Percentiles rank a stretch among this genome's conserved stretches.
These are phyloP conservation scores for Emmonsiellopsis sp. DNA, from an alignment of 2,329 filamentous ascomycete species.

Conservation along the genomic window DNA sequence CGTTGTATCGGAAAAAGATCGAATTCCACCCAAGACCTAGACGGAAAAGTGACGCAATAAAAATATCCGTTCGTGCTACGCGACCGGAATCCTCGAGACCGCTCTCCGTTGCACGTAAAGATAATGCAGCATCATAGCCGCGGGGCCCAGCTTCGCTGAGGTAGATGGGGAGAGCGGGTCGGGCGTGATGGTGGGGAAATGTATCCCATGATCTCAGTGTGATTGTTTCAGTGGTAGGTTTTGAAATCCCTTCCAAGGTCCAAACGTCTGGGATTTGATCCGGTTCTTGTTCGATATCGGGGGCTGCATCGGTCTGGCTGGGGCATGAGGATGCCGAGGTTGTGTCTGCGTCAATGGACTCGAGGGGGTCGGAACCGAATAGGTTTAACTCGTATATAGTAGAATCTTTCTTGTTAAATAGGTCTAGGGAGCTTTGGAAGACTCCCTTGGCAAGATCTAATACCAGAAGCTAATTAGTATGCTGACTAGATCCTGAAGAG, in stretches of 20 bases:
- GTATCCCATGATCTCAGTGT: slow-evolving; percentile 34
- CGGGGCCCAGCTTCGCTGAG: slow-evolving; percentile 35
- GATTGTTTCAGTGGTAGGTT: slow-evolving; percentile 7
- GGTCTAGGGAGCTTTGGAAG: slow-evolving; percentile 16
- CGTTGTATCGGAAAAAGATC: slow-evolving; percentile 34
- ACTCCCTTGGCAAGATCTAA: slow-evolving; percentile 18
- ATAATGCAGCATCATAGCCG: slow-evolving; percentile 32
- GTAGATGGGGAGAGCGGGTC: slow-evolving; percentile 29
- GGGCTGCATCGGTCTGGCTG: slow-evolving; percentile 13
- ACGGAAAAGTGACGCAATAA: slow-evolving; percentile 31
- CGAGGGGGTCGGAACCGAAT: slow-evolving; percentile 20
- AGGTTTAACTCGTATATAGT: slow-evolving; percentile 26
- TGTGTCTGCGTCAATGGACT: slow-evolving; percentile 14
- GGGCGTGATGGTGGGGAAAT: slow-evolving; percentile 24
- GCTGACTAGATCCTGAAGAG: neutral
- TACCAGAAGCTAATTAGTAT: neutral
- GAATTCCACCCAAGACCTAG: slow-evolving; percentile 38
- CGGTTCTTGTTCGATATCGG: slow-evolving; percentile 14
- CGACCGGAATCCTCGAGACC: slow-evolving; percentile 18
- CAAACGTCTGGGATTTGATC: slow-evolving; percentile 25
- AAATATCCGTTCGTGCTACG: slow-evolving; percentile 28
- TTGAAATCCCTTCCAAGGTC: slow-evolving; percentile 20
- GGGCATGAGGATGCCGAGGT: slow-evolving; percentile 14
- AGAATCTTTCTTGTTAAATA: slow-evolving; percentile 17
- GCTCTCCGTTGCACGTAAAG: slow-evolving; percentile 17